Base-by-base conservation (phyloP, 139 green algal genomes). In the Pedinophyceae sp. region DNA sequence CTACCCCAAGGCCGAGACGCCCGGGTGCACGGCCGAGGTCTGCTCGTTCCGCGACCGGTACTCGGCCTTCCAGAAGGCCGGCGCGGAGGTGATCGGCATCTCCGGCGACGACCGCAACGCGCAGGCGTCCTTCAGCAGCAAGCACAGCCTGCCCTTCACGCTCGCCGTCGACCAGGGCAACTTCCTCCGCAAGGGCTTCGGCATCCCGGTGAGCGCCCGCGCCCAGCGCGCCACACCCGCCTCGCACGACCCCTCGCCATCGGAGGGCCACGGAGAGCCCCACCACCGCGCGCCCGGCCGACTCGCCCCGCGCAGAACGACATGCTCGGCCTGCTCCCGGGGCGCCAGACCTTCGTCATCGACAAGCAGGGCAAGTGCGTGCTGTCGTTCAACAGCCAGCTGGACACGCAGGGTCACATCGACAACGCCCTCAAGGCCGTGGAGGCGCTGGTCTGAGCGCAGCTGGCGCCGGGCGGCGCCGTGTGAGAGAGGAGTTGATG, bases 31-130 rank as follows among this genome's bases (percentile, higher is more conserved):
- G 50, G 68, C 68, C 55, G 68, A 75, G 58, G 65, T 62, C 48
- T 81, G 72, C 70, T 69, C 62, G 48, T 84, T 84, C 66, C 55
- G 76, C 16, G 76, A 84, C 47, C 70, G 70, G 50, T 84, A 74
- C 45, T 19, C 40, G 17, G 39, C 47, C 16, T 81, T 81, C 49
- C 30, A 46, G 3, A 28, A 64, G 2, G 57, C 60, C 0, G 73
- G 73, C 23, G 73, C 69, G n/a, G 57, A 53, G 34, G 70, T 82
- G 48, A 75, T 74, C 45, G 74, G 74, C 54, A 76, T 82, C 57
- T 66, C 47, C 50, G 56, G 57, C 30, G 71, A 78, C 59, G 45
- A 15, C 26, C 6, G 6, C 6, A 60, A 57, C 25, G 74, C 68
- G 3, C 78, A 82, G 60, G 66, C 65, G 20, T 60, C 68, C 2